A percentile compares a stretch with the other conserved stretches of the same genome.
These are phyloP conservation scores for Beta macrorhiza DNA, from an alignment of 179 eudicot species.

Conservation along the genomic window DNA sequence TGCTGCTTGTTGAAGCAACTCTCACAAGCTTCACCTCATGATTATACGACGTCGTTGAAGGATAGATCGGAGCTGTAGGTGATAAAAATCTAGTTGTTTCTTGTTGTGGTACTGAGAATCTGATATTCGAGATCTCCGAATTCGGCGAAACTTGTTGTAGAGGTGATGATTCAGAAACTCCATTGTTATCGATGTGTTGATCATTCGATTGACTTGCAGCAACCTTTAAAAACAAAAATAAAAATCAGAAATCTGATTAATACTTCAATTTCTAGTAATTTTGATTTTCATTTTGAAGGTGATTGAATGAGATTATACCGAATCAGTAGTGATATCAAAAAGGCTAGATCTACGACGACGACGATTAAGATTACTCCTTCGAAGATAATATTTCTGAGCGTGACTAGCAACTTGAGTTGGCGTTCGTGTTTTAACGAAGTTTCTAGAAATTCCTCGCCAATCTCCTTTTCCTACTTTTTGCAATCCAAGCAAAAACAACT, in stretches of 20 bases:
- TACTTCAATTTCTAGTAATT: too few relatives aligned
- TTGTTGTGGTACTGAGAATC: constrained; percentile 16
- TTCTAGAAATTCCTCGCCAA: constrained; percentile 86
- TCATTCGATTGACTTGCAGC: constrained; percentile 43
- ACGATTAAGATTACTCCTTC: constrained; percentile 59
- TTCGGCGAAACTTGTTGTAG: neutral
- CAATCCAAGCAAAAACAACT: constrained; percentile 65
- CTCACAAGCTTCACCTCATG: neutral
- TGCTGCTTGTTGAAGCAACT: constrained; percentile 12
- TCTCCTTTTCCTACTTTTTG: constrained; percentile 78
- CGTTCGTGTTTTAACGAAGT: constrained; percentile 73
- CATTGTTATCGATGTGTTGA: constrained; percentile 24
- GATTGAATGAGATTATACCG: constrained; percentile 36
- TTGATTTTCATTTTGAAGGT: neutral
- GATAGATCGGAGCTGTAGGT: constrained; percentile 24
- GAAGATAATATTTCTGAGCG: constrained; percentile 78
- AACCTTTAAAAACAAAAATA: constrained; percentile 37
- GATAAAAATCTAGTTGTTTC: constrained; percentile 8
- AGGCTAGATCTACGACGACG: constrained; percentile 86
- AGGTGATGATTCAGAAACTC: constrained; percentile 14
- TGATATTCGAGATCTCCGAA: constrained; percentile 24
- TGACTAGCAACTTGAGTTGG: constrained; percentile 93
- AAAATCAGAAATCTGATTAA: neutral
- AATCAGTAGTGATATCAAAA: constrained; percentile 74
- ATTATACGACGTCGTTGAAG: constrained; percentile 1